Base-by-base conservation (phyloP, 108 stramenopile genomes). In the Cyclotella kingstonii region DNA sequence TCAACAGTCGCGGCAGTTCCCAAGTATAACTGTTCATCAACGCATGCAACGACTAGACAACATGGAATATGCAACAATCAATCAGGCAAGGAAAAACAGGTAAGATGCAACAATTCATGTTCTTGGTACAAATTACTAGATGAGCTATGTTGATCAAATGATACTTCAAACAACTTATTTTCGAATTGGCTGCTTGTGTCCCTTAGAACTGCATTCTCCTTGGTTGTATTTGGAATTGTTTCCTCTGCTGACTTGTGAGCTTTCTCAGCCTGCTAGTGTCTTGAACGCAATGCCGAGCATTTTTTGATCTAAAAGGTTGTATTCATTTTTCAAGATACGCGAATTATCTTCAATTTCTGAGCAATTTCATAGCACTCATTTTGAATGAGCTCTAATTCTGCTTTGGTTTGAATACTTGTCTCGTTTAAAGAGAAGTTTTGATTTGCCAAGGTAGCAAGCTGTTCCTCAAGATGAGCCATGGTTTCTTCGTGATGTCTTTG, bases 91-190 rank as follows among this genome's bases (percentile, higher is more conserved):
- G n/a, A n/a, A n/a, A n/a, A n/a, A n/a, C n/a, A n/a, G n/a, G n/a
- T n/a, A n/a, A n/a, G n/a, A n/a, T n/a, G n/a, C n/a, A n/a, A n/a
- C n/a, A n/a, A 40, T 40, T 30, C 60, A 33, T 71, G 55, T 30
- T 55, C 70, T 41, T 55, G 36, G 18, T 53, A 52, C 34, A 53
- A 53, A 25, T 12, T 19, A 9, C 39, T 44, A n/a, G n/a, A n/a
- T n/a, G 63, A 8, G 52, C 27, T 41, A 11, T 42, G 7, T 21
- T 50, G 12, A 25, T 41, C 60, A 51, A 62, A 59, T 43, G 73
- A 62, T 10, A 44, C 38, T 31, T 75, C 73, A 50, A 75, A 67
- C 0, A 49, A 53, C 38, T 75, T 66, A 25, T 55, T 44, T 38
- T 59, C 56, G n/a, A 75, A 33, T 34, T 56, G 41, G 1, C 36